These are phyloP conservation scores for Nakataea oryzae DNA, from an alignment of 2,329 filamentous ascomycete species.

Conservation along the genomic window DNA sequence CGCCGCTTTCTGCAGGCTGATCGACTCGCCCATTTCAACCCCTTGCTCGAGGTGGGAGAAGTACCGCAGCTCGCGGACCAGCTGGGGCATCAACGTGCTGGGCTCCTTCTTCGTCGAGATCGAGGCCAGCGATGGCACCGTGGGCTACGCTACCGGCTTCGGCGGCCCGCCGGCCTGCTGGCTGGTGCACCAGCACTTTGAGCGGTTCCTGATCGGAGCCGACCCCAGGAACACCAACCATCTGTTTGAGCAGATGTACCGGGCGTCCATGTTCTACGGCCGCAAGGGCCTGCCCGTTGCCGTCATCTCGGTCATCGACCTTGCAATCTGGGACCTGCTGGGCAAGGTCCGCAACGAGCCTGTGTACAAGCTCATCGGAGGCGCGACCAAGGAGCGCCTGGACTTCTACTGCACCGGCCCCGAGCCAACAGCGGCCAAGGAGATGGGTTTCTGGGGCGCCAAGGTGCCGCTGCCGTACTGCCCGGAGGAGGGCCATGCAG, in stretches of 20 bases:
- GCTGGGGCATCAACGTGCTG: conserved; percentile 91
- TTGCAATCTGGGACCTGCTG: conserved; percentile 85
- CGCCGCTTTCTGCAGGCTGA: conserved; percentile 52
- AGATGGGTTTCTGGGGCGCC: conserved; percentile 81
- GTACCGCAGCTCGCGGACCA: conserved; percentile 78
- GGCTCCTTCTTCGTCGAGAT: conserved; percentile 89
- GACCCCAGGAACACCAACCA: conserved; percentile 87
- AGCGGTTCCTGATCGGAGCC: conserved; percentile 79
- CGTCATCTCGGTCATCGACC: conserved; percentile 87
- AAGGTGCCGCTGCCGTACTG: conserved; percentile 88
- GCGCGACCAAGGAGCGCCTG: conserved; percentile 72
- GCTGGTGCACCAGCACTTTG: conserved; percentile 88
- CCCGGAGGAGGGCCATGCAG: conserved; percentile 73
- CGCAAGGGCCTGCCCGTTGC: conserved; percentile 84
- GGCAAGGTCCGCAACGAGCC: conserved; percentile 88
- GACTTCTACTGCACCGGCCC: conserved; percentile 95
- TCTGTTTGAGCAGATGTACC: conserved; percentile 94
- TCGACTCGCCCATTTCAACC: conserved; percentile 85
- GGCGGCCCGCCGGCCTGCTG: conserved; percentile 89
- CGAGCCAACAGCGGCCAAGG: conserved; percentile 67
- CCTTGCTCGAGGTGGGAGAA: conserved; percentile 85
- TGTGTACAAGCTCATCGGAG: conserved; percentile 89
- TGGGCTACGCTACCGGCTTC: conserved; percentile 89
- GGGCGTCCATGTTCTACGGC: conserved; percentile 91
- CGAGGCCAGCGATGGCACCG: conserved; percentile 80